phyloP scores from a whole-genome alignment of 768 basidiomycete species.

The Pholiota conissans region DNA sequence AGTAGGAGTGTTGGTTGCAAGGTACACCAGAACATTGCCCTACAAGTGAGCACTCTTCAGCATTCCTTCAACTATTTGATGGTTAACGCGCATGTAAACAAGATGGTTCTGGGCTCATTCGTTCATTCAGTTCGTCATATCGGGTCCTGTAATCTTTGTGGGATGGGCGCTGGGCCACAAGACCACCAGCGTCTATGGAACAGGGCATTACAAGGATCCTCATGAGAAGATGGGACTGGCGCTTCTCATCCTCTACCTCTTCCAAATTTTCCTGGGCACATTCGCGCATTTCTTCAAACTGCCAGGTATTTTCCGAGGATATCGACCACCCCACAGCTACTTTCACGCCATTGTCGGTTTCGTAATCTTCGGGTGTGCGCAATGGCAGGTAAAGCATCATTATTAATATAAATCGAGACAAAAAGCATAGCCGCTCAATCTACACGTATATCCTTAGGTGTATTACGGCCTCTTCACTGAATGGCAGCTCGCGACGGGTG shows the following conservation, averaged over 20 bases:
- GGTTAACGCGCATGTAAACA: not conserved
- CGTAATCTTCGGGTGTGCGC: conserved; percentile 51
- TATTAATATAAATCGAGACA: not conserved
- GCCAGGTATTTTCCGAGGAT: conserved; percentile 32
- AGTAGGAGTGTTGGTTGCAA: conserved; percentile 53
- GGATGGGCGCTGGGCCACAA: conserved; percentile 47
- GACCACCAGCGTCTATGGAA: conserved; percentile 28
- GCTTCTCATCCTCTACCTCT: conserved; percentile 53
- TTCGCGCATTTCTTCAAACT: conserved; percentile 56
- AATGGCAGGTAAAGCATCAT: conserved; percentile 40
- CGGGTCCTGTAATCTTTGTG: conserved; percentile 53
- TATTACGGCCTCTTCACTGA: conserved; percentile 51
- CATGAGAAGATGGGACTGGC: conserved; percentile 54
- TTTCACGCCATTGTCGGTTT: conserved; percentile 55
- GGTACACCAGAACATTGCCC: conserved; percentile 54
- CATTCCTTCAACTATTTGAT: not conserved
- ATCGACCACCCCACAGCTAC: conserved; percentile 54
- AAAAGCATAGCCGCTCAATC: conserved; percentile 1
- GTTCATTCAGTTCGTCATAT: conserved; percentile 47
- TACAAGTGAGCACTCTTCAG: conserved; percentile 31
- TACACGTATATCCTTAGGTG: conserved; percentile 30
- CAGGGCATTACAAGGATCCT: conserved; percentile 38
- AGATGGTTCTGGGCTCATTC: conserved; percentile 56
- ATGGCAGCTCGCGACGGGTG: conserved; percentile 35
- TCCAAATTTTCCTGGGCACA: conserved; percentile 47